Evolutionary conservation across 805 yeast genomes (phyloP).

Genomic region (Yamadazyma phyllophila): DNA sequence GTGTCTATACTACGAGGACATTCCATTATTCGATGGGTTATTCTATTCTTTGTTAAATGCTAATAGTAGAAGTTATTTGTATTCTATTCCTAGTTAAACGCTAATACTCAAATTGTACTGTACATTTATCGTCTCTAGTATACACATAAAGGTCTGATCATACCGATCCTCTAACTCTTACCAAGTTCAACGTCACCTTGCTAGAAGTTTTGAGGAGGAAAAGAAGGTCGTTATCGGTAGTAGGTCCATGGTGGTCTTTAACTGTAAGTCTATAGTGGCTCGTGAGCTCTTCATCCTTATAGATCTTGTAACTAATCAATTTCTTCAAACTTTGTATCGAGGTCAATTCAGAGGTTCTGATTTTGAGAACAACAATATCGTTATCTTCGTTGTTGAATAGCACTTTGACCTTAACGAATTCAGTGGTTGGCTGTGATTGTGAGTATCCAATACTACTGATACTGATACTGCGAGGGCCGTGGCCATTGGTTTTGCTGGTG

Average conservation of each 20-base stretch:
- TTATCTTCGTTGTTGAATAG: conserved; percentile 24
- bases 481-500: not conserved
- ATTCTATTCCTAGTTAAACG: no score
- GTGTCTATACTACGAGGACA: no score
- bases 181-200: conserved; percentile 26
- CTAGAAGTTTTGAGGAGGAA: conserved; percentile 18
- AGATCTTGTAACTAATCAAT: conserved; percentile 27
- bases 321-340: conserved; percentile 27
- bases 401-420: conserved; percentile 25
- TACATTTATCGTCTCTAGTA: not conserved
- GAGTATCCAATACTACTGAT: not conserved
- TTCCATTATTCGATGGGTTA: no score
- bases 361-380: conserved; percentile 28
- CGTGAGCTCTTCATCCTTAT: conserved; percentile 26
- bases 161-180: conserved; percentile 17
- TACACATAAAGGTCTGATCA: conserved; percentile 1
- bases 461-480: not conserved
- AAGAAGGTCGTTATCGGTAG: conserved; percentile 12
- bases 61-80: no score
- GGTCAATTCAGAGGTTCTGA: conserved; percentile 21
- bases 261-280: conserved; percentile 24
- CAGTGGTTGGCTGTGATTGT: not conserved
- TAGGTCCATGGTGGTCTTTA: conserved; percentile 7
- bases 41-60: no score
- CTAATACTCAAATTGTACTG: not conserved